Conservation (phyloP, 176 grass and related monocot species). For the Oryza officinalis region DNA sequence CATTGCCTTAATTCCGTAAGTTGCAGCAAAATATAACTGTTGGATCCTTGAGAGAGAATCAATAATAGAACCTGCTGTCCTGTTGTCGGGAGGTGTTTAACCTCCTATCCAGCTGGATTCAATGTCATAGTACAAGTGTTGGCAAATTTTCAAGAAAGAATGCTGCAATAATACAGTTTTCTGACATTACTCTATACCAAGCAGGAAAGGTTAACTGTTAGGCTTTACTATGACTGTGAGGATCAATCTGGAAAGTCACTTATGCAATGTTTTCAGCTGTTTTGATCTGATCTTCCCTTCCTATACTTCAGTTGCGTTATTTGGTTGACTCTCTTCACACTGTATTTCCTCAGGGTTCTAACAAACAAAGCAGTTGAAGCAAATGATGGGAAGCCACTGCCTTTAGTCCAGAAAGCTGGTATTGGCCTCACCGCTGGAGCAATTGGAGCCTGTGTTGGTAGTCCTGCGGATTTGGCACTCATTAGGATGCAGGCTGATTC, state of each 20-base stretch:
- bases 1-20: not conserved
- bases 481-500: conserved; percentile 98
- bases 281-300: not conserved
- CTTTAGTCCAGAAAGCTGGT: conserved; percentile 75
- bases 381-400: conserved; percentile 87
- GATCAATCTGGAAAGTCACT: not conserved
- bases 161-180: not conserved
- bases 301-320: not conserved
- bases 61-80: not conserved
- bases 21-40: not conserved
- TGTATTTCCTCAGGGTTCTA: conserved; percentile 62
- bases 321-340: not conserved
- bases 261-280: conserved; percentile 4
- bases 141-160: not conserved
- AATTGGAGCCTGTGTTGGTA: conserved; percentile 81
- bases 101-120: not conserved
- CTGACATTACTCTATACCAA: not conserved
- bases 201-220: not conserved
- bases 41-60: conserved; percentile 10
- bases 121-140: not conserved
- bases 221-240: not conserved
- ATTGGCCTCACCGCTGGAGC: conserved; percentile 91
- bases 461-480: conserved; percentile 85
- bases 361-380: conserved; percentile 96
- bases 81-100: not conserved